These are phyloP conservation scores for Komagataella pseudopastoris DNA, from an alignment of 805 yeast genomes.

Conservation along the genomic window DNA sequence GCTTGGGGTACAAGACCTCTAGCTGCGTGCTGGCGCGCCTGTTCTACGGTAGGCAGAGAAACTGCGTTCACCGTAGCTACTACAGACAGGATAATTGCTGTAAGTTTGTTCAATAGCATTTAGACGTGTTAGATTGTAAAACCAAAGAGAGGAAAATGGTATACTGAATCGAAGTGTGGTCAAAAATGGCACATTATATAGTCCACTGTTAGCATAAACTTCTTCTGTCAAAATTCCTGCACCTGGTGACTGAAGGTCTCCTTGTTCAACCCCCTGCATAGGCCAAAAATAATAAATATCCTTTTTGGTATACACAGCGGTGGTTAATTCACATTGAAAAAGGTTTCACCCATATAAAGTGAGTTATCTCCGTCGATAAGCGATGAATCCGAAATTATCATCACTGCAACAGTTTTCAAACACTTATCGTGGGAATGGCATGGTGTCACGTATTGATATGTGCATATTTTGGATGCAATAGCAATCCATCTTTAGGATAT, in stretches of 20 bases:
- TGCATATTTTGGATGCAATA: not conserved
- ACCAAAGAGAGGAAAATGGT: not conserved
- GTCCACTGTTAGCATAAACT: not conserved
- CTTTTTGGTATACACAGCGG: not conserved
- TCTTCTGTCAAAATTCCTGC: not conserved
- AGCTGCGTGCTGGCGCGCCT: not conserved
- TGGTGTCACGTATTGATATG: not conserved
- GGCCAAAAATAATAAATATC: not conserved
- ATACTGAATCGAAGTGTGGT: not conserved
- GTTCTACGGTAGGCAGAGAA: not conserved
- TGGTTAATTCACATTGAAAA: not conserved
- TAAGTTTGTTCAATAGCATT: not conserved
- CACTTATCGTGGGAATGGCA: not conserved
- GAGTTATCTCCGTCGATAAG: not conserved
- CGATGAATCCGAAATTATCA: not conserved
- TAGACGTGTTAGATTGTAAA: constrained; percentile 11
- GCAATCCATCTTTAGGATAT: too few relatives aligned
- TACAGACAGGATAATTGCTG: not conserved
- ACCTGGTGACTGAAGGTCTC: not conserved
- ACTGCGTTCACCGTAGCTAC: not conserved
- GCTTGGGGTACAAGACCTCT: not conserved
- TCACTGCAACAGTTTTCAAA: not conserved
- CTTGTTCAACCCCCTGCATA: not conserved
- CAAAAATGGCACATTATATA: not conserved
- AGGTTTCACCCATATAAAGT: not conserved